phyloP scores from a whole-genome alignment of 345 rosid species.

The Rhodomyrtus tomentosa region DNA sequence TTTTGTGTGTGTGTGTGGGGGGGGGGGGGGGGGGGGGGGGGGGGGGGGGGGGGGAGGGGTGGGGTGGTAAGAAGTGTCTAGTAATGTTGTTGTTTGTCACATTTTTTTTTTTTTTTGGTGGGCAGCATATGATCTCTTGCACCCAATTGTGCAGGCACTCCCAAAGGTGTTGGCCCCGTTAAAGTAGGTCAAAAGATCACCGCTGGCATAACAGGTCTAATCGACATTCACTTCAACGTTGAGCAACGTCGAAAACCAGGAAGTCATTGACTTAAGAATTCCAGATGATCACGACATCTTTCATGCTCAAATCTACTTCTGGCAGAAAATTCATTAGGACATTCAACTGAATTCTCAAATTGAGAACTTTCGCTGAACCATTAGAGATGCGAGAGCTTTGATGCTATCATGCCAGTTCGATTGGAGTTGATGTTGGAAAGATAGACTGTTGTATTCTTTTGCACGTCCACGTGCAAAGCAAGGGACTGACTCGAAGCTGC shows the following conservation, averaged over 20 bases:
- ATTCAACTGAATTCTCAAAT: not conserved
- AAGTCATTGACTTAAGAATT: conserved; percentile 5
- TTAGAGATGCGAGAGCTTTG: not conserved
- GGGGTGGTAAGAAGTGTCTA: too few species aligned
- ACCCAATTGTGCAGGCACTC: conserved; percentile 55
- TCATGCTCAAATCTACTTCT: not conserved
- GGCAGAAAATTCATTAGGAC: not conserved
- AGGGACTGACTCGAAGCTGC: not conserved
- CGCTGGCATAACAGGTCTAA: conserved; percentile 71
- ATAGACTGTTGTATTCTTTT: not conserved
- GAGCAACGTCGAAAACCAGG: conserved; percentile 37
- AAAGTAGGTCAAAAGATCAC: conserved; percentile 77
- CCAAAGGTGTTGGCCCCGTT: conserved; percentile 84
- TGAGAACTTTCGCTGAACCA: not conserved
- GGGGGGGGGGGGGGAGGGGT: too few species aligned
- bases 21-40: too few species aligned
- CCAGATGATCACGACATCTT: not conserved
- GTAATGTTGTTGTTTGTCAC: not conserved
- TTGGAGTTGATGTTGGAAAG: not conserved
- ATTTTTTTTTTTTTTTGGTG: too few species aligned
- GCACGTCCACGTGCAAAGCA: not conserved
- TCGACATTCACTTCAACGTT: conserved; percentile 48
- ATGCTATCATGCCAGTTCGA: not conserved
- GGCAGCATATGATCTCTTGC: not conserved
- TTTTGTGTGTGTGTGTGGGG: too few species aligned